Evolutionary conservation across 2,329 filamentous ascomycete species (phyloP).

Genomic region (Penicillium sp.): DNA sequence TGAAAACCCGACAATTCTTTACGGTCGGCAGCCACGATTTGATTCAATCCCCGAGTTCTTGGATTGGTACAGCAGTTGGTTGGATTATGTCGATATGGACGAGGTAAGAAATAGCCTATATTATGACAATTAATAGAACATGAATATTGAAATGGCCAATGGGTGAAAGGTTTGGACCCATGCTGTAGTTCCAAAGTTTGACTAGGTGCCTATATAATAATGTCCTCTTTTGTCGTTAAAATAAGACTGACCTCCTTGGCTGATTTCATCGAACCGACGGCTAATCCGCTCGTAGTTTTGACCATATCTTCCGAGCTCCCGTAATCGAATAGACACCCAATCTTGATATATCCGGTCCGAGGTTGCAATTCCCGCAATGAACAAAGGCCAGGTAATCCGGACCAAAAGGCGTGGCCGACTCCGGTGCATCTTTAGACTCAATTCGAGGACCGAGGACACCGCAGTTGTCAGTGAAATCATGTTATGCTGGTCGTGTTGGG

Average conservation of each 20-base stretch:
- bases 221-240: constrained; percentile 7
- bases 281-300: constrained; percentile 27
- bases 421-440: constrained; percentile 25
- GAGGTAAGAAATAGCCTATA: too few relatives aligned
- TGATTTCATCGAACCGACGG: constrained; percentile 25
- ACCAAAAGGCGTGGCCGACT: constrained; percentile 25
- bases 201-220: background rate
- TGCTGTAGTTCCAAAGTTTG: too few relatives aligned
- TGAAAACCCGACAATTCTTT: constrained; percentile 1
- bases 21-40: constrained; percentile 12
- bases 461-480: constrained; percentile 19
- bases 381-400: constrained; percentile 29
- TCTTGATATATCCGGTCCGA: constrained; percentile 28
- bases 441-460: constrained; percentile 25
- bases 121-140: too few relatives aligned
- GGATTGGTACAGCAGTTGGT: constrained; percentile 16
- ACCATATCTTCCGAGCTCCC: constrained; percentile 26
- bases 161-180: too few relatives aligned
- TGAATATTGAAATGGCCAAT: background rate
- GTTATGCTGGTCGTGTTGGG: constrained; percentile 1
- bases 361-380: constrained; percentile 29
- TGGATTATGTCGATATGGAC: background rate
- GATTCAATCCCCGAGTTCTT: constrained; percentile 16
- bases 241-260: constrained; percentile 19
- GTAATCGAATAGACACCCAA: constrained; percentile 31